Conservation (phyloP, 441 rosid genomes). For the Arabidopsis lyrata region DNA sequence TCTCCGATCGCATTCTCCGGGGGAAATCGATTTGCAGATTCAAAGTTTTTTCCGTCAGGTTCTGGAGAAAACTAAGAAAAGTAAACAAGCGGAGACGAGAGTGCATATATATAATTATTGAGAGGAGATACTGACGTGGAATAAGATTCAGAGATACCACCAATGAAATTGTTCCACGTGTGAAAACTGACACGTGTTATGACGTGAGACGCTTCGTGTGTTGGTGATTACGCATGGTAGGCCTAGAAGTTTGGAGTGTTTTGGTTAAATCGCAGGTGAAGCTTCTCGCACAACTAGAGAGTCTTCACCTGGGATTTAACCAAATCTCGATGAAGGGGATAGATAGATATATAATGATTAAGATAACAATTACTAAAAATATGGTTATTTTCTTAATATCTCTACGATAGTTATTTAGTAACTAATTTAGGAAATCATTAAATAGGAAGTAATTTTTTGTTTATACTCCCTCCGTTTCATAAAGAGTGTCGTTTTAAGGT, state of each 20-base stretch:
- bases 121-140: constrained; percentile 39
- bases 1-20: constrained; percentile 54
- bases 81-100: constrained; percentile 3
- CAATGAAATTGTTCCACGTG: constrained; percentile 48
- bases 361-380: too few relatives aligned
- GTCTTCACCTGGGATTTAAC: not conserved
- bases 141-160: not conserved
- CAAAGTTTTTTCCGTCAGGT: constrained; percentile 21
- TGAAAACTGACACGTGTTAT: constrained; percentile 53
- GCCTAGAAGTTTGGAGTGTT: constrained; percentile 35
- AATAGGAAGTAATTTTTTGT: too few relatives aligned
- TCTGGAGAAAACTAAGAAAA: constrained; percentile 31
- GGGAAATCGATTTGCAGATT: constrained; percentile 30
- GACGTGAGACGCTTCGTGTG: constrained; percentile 42
- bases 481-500: too few relatives aligned
- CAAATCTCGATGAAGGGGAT: too few relatives aligned
- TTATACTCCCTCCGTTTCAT: too few relatives aligned
- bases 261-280: constrained; percentile 13
- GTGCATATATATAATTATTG: constrained; percentile 24
- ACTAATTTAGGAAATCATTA: too few relatives aligned
- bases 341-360: too few relatives aligned
- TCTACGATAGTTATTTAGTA: too few relatives aligned
- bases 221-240: constrained; percentile 43
- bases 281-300: not conserved
- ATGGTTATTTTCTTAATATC: too few relatives aligned